phyloP scores from a whole-genome alignment of 1,284 basidiomycete genomes.

The Entoloma clypeatum region DNA sequence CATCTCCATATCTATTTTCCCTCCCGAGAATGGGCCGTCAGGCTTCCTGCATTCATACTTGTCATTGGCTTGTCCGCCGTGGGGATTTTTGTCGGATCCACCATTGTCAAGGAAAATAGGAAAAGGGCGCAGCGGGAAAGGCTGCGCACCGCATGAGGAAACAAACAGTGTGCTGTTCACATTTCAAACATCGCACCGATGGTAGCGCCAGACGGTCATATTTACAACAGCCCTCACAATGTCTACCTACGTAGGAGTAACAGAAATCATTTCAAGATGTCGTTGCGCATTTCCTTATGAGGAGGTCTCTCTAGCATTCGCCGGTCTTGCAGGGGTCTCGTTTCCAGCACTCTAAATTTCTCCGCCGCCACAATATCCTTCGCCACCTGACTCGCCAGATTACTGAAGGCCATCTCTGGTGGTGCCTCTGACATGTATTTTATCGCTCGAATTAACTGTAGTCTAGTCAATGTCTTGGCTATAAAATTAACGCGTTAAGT shows the following conservation, averaged over 20 bases:
- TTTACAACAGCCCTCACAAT: conserved; percentile 6
- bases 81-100: conserved; percentile 74
- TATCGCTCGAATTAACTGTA: conserved; percentile 49
- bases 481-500: neutral
- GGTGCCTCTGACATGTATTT: conserved; percentile 47
- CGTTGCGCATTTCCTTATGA: conserved; percentile 20
- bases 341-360: conserved; percentile 51
- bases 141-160: conserved; percentile 43
- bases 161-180: neutral
- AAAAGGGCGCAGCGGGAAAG: conserved; percentile 59
- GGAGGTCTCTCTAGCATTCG: conserved; percentile 25
- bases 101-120: conserved; percentile 71
- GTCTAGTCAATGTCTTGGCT: neutral
- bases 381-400: conserved; percentile 47
- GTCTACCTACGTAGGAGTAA: conserved; percentile 3
- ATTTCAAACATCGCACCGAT: neutral
- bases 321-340: conserved; percentile 30
- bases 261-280: conserved; percentile 14
- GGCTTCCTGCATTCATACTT: conserved; percentile 80
- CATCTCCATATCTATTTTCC: conserved; percentile 80
- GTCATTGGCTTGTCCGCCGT: conserved; percentile 75
- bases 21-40: conserved; percentile 85
- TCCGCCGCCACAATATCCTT: conserved; percentile 61
- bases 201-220: neutral
- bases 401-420: conserved; percentile 38